Evolutionary conservation across 2,329 filamentous ascomycete species (phyloP), one percentile per base, ranked within the genome.

Genomic region (Hymenoscyphus repandus): DNA sequence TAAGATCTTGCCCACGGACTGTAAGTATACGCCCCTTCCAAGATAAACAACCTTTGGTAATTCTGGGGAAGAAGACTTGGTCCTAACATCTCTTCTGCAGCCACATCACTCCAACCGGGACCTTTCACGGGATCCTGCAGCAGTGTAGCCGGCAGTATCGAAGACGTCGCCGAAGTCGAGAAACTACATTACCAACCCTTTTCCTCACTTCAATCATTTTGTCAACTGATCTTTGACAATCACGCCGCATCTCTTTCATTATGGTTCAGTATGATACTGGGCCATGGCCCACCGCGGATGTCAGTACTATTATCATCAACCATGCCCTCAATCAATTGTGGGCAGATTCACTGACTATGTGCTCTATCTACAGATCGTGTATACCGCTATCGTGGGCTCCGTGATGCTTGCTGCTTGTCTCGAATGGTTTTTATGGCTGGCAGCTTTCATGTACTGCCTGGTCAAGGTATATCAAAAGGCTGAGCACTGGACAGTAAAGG

Each of bases 371-470:
- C 59, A 97, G 89, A 90, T 96, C 61, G 74, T 92, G 50, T 96
- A 95, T 67, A 85, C 91, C 7, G 74, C 83, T 50, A 85, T 96
- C 58, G 79, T 96, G 33, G 88, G 88, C 15, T 69, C 85, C 6
- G 75, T 96, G 45, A 90, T 96, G 83, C 63, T 93, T 20, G 88
- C 87, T 52, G 92, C 92, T 2, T 76, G 90, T 30, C 74, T 97
- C 7, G 92, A 97, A 72, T 97, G 93, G 90, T 83, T 96, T 54
- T 79, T 97, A 12, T 96, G 91, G 90, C 77, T 97, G 37, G 83
- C 86, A n/a, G 90, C 92, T 3, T 97, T 97, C 66, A 66, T 93
- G 56, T 97, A 96, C 70, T 97, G 92, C 66, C 74, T 96, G 1
- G 73, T 83, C 64, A 96, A 96, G 68, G 90, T 92, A 30, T 96